Percentiles rank a stretch among this genome's conserved stretches.
Evolutionary conservation across 164 flowering plant species (phyloP).

Genomic region (Buxus sempervirens): DNA sequence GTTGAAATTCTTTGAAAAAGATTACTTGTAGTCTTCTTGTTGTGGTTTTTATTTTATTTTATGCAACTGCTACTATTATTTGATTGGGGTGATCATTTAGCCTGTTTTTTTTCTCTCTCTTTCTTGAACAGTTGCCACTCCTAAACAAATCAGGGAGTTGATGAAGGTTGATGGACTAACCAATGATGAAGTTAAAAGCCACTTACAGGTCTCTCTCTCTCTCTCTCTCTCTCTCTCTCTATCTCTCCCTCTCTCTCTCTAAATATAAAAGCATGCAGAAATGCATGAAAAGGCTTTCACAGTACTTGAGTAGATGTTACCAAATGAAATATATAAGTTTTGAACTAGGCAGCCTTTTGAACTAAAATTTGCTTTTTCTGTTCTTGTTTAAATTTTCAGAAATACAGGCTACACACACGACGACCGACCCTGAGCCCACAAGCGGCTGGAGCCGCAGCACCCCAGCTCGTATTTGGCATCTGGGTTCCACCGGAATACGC

Average conservation of each 20-base stretch:
- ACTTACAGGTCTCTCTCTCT: constrained; percentile 66
- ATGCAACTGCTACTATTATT: no score
- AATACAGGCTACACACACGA: constrained; percentile 94
- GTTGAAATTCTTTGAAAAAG: no score
- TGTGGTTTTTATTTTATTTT: neutral
- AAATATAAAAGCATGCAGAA: constrained; percentile 12
- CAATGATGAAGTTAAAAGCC: constrained; percentile 99
- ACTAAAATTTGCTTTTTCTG: neutral
- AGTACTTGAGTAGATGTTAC: neutral
- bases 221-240: constrained; percentile 26
- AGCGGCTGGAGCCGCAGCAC: constrained; percentile 45
- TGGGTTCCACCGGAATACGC: constrained; percentile 98
- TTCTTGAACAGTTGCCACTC: constrained; percentile 79
- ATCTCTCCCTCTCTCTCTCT: constrained; percentile 25
- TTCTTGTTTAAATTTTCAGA: constrained; percentile 38
- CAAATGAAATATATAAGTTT: no score
- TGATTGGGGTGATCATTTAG: neutral
- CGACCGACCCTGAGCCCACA: constrained; percentile 88
- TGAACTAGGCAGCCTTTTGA: neutral
- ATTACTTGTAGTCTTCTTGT: neutral
- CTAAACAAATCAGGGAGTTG: constrained; percentile 95
- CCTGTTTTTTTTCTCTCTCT: neutral
- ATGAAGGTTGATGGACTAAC: constrained; percentile 99
- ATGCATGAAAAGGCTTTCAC: constrained; percentile 8
- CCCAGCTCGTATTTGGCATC: constrained; percentile 87